These are phyloP conservation scores for Cudoniella acicularis DNA, from an alignment of 495 filamentous ascomycete species.

Conservation along the genomic window DNA sequence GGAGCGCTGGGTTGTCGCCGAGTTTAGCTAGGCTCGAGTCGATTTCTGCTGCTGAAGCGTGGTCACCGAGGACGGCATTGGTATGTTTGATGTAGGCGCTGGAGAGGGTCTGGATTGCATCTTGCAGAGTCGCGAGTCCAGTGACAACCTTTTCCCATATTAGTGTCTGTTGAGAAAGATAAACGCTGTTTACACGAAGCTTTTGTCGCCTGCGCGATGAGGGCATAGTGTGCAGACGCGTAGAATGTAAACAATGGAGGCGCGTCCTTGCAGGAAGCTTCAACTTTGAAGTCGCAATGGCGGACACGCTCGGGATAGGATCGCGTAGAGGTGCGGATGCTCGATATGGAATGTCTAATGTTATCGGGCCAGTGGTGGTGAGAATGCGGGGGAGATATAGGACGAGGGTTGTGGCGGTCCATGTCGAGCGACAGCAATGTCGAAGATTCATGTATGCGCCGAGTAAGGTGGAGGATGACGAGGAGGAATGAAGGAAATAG, in stretches of 20 bases:
- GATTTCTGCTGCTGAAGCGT: conserved; percentile 42
- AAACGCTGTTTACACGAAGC: conserved; percentile 1
- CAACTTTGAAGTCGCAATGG: neutral
- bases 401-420: conserved; percentile 8
- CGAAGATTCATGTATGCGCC: conserved; percentile 3
- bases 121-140: conserved; percentile 67
- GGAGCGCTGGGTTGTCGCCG: conserved; percentile 43
- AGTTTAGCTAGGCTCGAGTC: conserved; percentile 40
- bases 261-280: conserved; percentile 14
- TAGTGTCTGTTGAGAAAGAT: conserved; percentile 18
- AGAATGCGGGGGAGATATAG: conserved; percentile 24
- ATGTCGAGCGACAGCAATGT: neutral
- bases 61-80: conserved; percentile 69
- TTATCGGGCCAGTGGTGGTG: conserved; percentile 18
- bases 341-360: conserved; percentile 1
- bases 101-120: conserved; percentile 67
- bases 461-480: conserved; percentile 21
- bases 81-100: conserved; percentile 79
- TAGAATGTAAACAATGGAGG: conserved; percentile 24
- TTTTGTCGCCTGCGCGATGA: conserved; percentile 4
- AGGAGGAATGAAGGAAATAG: conserved; percentile 20
- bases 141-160: conserved; percentile 59
- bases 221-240: conserved; percentile 10
- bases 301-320: conserved; percentile 9
- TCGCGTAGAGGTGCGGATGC: conserved; percentile 15